Conservation (phyloP, 306 rosid genomes). For the Trichosanthes cucumerina region DNA sequence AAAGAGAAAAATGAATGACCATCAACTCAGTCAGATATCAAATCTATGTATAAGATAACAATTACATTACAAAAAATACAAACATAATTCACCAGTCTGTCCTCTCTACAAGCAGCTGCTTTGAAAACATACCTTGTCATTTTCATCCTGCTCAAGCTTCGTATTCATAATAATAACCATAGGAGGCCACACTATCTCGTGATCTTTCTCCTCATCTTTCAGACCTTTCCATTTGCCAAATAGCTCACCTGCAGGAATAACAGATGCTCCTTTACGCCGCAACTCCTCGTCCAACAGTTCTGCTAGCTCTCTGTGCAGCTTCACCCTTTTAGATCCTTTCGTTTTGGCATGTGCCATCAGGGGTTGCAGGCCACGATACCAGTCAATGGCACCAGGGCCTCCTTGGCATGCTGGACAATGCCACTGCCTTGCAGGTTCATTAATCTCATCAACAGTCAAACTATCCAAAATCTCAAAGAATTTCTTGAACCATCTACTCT, state of each 20-base stretch:
- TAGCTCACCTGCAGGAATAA: constrained; percentile 55
- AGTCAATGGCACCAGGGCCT: constrained; percentile 88
- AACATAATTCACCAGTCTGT: neutral
- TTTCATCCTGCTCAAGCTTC: constrained; percentile 55
- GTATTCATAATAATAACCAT: constrained; percentile 71
- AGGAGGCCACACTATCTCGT: constrained; percentile 86
- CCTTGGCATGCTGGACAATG: constrained; percentile 83
- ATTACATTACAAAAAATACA: neutral
- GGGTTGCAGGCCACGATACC: constrained; percentile 86
- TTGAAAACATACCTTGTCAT: constrained; percentile 43
- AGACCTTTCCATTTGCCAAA: constrained; percentile 85
- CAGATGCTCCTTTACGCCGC: constrained; percentile 51
- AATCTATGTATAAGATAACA: neutral
- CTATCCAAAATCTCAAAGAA: constrained; percentile 49
- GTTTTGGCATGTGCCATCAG: constrained; percentile 74
- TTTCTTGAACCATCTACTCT: constrained; percentile 41
- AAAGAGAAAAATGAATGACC: constrained; percentile 13
- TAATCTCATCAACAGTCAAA: constrained; percentile 36
- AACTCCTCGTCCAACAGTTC: constrained; percentile 69
- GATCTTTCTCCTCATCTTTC: constrained; percentile 51
- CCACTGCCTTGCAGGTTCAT: constrained; percentile 74
- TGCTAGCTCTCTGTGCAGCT: constrained; percentile 65
- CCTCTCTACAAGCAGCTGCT: neutral
- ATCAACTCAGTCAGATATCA: constrained; percentile 2
- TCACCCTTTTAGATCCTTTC: constrained; percentile 64